Percentiles rank a stretch among this genome's conserved stretches.
Evolutionary conservation across 352 stramenopile genomes (phyloP).

Genomic region (Globisporangium nodosum): DNA sequence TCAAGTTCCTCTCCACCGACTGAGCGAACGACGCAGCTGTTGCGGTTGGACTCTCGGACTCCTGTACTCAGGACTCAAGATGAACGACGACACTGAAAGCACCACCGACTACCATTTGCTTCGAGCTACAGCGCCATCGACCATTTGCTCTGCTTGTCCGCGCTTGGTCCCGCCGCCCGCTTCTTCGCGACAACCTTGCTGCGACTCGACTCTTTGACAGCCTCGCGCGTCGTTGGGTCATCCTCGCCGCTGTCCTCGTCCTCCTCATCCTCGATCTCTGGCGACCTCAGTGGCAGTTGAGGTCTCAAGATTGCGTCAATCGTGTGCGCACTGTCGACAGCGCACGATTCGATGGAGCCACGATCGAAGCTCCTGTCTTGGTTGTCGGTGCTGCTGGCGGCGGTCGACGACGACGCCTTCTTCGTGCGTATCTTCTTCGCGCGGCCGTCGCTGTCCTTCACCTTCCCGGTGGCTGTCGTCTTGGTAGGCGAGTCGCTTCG

Average conservation of each 20-base stretch:
- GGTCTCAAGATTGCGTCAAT: neutral
- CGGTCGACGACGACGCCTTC: conserved; percentile 3
- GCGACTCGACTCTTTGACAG: conserved; percentile 59
- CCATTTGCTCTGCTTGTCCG: too few species aligned
- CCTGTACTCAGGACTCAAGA: too few species aligned
- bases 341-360: conserved; percentile 12
- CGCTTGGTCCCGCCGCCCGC: conserved; percentile 9
- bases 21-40: too few species aligned
- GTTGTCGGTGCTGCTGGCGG: conserved; percentile 3
- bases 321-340: conserved; percentile 4
- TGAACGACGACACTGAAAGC: too few species aligned
- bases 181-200: conserved; percentile 55
- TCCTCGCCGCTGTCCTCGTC: conserved; percentile 27
- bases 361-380: conserved; percentile 33
- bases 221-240: conserved; percentile 42
- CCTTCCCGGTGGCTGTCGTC: neutral
- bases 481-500: neutral
- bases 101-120: too few species aligned
- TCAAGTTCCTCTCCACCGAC: too few species aligned
- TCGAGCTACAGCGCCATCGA: too few species aligned
- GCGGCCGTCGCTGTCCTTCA: neutral
- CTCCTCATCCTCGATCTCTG: conserved; percentile 24
- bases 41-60: too few species aligned
- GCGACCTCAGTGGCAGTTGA: neutral
- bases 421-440: neutral